Percentiles rank a stretch among this genome's conserved stretches.
These are phyloP conservation scores for Clonostachys rhizophaga DNA, from an alignment of 2,329 filamentous ascomycete genomes.

Conservation along the genomic window DNA sequence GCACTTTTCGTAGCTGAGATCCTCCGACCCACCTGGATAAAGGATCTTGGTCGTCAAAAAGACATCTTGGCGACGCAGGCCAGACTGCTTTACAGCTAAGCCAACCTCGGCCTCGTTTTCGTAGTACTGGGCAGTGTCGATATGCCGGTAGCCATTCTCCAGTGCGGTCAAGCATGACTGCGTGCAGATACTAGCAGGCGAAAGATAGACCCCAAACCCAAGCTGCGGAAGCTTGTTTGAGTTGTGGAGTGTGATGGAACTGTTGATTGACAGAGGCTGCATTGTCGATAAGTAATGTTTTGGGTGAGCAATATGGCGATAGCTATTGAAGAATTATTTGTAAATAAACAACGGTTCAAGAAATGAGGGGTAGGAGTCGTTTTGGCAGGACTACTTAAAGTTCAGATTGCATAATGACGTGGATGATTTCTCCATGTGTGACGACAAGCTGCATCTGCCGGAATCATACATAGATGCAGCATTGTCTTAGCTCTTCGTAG, in stretches of 20 bases:
- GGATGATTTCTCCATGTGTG: too few relatives aligned
- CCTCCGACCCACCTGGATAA: conserved; percentile 39
- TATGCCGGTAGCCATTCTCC: conserved; percentile 54
- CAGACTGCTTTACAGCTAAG: conserved; percentile 52
- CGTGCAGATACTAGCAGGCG: conserved; percentile 46
- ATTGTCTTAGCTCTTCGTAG: too few relatives aligned
- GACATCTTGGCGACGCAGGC: conserved; percentile 50
- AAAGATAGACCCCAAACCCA: conserved; percentile 69
- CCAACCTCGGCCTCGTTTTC: conserved; percentile 65
- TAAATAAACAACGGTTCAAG: too few relatives aligned
- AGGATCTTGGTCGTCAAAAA: conserved; percentile 72
- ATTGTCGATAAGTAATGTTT: too few relatives aligned
- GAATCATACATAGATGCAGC: too few relatives aligned
- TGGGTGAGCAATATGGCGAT: too few relatives aligned
- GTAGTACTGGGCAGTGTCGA: conserved; percentile 61
- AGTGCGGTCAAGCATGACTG: conserved; percentile 55
- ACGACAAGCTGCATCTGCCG: too few relatives aligned
- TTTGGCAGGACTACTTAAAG: too few relatives aligned
- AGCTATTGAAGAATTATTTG: too few relatives aligned
- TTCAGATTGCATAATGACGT: too few relatives aligned
- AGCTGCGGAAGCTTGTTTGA: conserved; percentile 51
- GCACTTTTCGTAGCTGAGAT: conserved; percentile 55
- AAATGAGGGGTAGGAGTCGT: too few relatives aligned
- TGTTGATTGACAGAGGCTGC: neutral
- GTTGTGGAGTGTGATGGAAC: conserved; percentile 13